A percentile compares a stretch with the other conserved stretches of the same genome.
Conservation (phyloP, 768 basidiomycete genomes). For the Boletus tomentosulus region DNA sequence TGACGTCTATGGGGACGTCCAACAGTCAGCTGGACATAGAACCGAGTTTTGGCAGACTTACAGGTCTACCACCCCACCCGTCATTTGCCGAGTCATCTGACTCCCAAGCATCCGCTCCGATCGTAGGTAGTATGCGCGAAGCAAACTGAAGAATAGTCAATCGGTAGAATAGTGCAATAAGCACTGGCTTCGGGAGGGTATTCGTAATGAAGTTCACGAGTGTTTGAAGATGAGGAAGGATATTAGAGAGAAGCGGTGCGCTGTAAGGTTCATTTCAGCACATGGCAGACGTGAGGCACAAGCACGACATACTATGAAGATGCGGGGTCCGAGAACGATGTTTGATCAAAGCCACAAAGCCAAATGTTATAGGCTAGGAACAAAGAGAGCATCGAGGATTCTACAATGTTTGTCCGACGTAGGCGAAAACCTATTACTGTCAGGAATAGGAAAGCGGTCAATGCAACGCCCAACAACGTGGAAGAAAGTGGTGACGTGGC, state of each 20-base stretch:
- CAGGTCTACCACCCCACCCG: slow-evolving; percentile 70
- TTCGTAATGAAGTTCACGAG: slow-evolving; percentile 78
- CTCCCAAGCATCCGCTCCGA: slow-evolving; percentile 79
- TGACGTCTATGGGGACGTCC: slow-evolving; percentile 52
- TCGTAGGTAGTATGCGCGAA: slow-evolving; percentile 78
- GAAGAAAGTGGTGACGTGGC: slow-evolving; percentile 84
- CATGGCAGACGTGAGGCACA: not conserved
- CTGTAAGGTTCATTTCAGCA: slow-evolving; percentile 33
- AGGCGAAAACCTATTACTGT: slow-evolving; percentile 88
- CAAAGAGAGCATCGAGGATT: slow-evolving; percentile 81
- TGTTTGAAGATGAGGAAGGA: slow-evolving; percentile 77
- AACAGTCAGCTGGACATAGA: slow-evolving; percentile 8
- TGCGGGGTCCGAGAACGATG: slow-evolving; percentile 66
- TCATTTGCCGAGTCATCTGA: slow-evolving; percentile 57
- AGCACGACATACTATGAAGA: slow-evolving; percentile 64
- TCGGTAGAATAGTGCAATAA: slow-evolving; percentile 76
- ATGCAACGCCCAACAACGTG: slow-evolving; percentile 81
- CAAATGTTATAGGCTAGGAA: slow-evolving; percentile 90
- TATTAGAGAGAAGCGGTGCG: slow-evolving; percentile 71
- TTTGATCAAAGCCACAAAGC: slow-evolving; percentile 79
- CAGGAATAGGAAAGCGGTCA: slow-evolving; percentile 86
- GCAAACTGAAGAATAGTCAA: slow-evolving; percentile 78
- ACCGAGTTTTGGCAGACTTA: slow-evolving; percentile 26
- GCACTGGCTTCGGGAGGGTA: slow-evolving; percentile 80
- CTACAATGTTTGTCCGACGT: slow-evolving; percentile 87